Evolutionary conservation across 345 rosid genomes (phyloP).

Genomic region (Cardiospermum halicacabum): DNA sequence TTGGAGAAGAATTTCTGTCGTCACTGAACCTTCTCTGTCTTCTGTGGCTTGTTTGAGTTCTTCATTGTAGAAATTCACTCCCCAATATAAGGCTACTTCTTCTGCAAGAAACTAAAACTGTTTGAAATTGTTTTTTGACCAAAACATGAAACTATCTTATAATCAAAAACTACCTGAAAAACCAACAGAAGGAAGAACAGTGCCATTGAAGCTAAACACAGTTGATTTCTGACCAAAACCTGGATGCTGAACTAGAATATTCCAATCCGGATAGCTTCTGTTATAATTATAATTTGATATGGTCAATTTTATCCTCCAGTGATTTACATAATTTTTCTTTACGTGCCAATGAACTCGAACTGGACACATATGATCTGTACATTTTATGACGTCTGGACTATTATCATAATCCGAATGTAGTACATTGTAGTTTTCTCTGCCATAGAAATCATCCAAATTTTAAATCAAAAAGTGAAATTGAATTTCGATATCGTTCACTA

Average conservation of each 20-base stretch:
- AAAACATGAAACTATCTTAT: no score
- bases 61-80: conserved; percentile 30
- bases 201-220: conserved; percentile 47
- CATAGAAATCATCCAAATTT: no score
- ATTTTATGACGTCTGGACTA: conserved; percentile 32
- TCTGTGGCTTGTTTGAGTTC: conserved; percentile 31
- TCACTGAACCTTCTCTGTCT: conserved; percentile 29
- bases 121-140: no score
- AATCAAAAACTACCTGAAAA: conserved; percentile 48
- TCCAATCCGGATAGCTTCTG: conserved; percentile 56
- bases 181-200: conserved; percentile 38
- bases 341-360: conserved; percentile 57
- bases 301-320: conserved; percentile 53
- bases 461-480: neutral
- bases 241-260: conserved; percentile 52
- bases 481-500: neutral
- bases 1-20: conserved; percentile 39
- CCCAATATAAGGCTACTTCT: conserved; percentile 56
- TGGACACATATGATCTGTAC: conserved; percentile 59
- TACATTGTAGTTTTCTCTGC: conserved; percentile 27
- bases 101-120: conserved; percentile 46
- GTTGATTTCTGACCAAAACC: conserved; percentile 36
- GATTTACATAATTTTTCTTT: conserved; percentile 38
- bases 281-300: conserved; percentile 43
- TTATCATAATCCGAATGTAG: conserved; percentile 5